Evolutionary conservation across 2,329 filamentous ascomycete genomes (phyloP), one percentile per base, ranked within the genome.

Genomic region (Xylogone sp.): DNA sequence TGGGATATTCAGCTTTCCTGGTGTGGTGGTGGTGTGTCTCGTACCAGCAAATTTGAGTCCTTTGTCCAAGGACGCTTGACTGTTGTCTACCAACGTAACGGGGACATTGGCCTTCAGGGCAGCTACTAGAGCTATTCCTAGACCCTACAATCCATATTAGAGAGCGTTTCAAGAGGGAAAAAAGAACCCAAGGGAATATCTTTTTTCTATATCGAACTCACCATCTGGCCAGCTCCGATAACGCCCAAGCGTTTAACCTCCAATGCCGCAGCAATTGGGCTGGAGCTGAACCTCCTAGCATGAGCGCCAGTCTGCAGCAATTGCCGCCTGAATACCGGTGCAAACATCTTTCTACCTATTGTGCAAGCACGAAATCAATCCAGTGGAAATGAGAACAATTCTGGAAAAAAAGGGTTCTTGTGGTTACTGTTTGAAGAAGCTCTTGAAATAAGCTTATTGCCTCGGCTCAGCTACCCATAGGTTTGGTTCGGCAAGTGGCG

Each of bases 201-300:
- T 27, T 6, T 27, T 27, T 27, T 27, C 5, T 27, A n/a, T 13
- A 12, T 55, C n/a, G n/a, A n/a, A 68, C 78, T 65, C 72, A 96
- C 92, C 92, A 97, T 97, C 70, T 97, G 94, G 22, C 94, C 94
- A 49, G 93, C 92, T 59, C 94, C 94, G 65, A 99, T 79, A 46
- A 99, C 93, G 65, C 93, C 94, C 42, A 99, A 75, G 59, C 82
- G 87, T 75, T 92, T 95, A 56, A 99, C 86, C 65, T 92, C 83
- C 51, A 85, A 83, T 54, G 82, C 83, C 62, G 75, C 66, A 43
- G 79, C 76, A 44, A 76, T 73, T 43, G 83, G 71, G 39, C 81
- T 83, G 29, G 84, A 84, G 74, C 87, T 92, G 73, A 95, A 96
- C 63, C 70, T 72, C 62, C 87, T 62, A 20, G 61, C 49, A 48